A percentile compares a stretch with the other conserved stretches of the same genome.
Evolutionary conservation across 306 rosid genomes (phyloP).

Genomic region (Sphenostylis stenocarpa): DNA sequence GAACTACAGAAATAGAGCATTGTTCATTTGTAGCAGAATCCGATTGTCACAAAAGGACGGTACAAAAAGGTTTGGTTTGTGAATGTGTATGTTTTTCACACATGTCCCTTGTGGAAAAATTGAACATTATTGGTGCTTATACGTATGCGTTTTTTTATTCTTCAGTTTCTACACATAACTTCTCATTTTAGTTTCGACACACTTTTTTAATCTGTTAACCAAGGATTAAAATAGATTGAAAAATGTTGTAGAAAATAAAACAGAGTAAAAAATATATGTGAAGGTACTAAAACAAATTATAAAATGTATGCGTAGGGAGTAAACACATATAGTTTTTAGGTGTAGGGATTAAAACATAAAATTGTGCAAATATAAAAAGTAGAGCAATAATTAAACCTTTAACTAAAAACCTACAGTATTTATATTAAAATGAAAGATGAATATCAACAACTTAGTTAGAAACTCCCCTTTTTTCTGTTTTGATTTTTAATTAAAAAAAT

Average conservation of each 20-base stretch:
- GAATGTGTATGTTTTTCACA: neutral
- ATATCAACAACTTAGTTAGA: neutral
- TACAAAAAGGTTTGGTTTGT: constrained; percentile 14
- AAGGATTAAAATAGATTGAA: neutral
- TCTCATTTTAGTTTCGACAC: neutral
- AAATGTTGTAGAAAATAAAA: too few relatives aligned
- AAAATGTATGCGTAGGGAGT: neutral
- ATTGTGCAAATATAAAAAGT: neutral
- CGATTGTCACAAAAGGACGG: neutral
- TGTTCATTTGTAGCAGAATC: neutral
- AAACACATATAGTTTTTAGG: neutral
- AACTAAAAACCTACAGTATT: neutral
- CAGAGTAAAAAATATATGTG: too few relatives aligned
- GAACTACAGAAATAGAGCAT: neutral
- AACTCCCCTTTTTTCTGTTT: neutral
- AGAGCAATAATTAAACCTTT: too few relatives aligned
- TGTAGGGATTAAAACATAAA: neutral
- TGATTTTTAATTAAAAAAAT: neutral
- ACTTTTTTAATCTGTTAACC: too few relatives aligned
- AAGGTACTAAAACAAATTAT: neutral
- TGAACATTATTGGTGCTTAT: neutral
- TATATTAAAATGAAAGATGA: neutral
- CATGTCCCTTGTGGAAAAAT: neutral
- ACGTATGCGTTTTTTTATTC: neutral
- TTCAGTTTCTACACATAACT: neutral